Evolutionary conservation across 1,284 basidiomycete genomes (phyloP).

Genomic region (Cryptococcus jaspeensis): DNA sequence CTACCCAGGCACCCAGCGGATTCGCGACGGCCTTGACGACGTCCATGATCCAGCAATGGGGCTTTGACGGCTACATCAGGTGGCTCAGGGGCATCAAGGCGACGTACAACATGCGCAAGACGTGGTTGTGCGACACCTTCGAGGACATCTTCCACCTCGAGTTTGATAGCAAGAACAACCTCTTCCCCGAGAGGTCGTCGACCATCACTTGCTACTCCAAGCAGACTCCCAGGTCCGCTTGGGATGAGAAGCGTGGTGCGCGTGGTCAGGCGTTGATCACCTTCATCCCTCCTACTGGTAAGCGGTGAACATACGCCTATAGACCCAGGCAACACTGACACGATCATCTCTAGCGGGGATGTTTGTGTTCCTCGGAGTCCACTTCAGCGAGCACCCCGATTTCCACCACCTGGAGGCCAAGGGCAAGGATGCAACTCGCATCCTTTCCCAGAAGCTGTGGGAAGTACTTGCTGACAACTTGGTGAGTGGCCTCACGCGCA

Average conservation of each 20-base stretch:
- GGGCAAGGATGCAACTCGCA: conserved; percentile 35
- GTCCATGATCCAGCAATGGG: conserved; percentile 65
- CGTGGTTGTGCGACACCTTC: conserved; percentile 51
- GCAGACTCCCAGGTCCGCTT: conserved; percentile 10
- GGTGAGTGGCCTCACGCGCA: conserved; percentile 12
- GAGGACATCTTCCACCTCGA: conserved; percentile 49
- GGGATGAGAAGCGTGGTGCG: conserved; percentile 55
- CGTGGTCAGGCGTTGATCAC: conserved; percentile 56
- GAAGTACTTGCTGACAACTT: conserved; percentile 44
- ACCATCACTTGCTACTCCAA: conserved; percentile 34
- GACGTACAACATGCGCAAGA: conserved; percentile 48
- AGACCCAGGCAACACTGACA: neutral
- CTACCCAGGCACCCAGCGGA: conserved; percentile 70
- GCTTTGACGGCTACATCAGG: conserved; percentile 66
- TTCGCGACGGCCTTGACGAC: conserved; percentile 64
- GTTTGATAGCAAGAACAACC: conserved; percentile 24
- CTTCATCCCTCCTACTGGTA: conserved; percentile 66
- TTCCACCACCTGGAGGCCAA: conserved; percentile 43
- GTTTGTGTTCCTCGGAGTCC: conserved; percentile 61
- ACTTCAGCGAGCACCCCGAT: conserved; percentile 63
- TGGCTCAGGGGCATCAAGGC: conserved; percentile 66
- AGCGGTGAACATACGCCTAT: neutral
- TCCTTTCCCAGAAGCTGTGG: conserved; percentile 45
- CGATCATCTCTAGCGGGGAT: conserved; percentile 36
- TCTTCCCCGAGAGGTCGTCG: conserved; percentile 12